Conservation (phyloP, 768 basidiomycete genomes). For the Mycena indigotica region DNA sequence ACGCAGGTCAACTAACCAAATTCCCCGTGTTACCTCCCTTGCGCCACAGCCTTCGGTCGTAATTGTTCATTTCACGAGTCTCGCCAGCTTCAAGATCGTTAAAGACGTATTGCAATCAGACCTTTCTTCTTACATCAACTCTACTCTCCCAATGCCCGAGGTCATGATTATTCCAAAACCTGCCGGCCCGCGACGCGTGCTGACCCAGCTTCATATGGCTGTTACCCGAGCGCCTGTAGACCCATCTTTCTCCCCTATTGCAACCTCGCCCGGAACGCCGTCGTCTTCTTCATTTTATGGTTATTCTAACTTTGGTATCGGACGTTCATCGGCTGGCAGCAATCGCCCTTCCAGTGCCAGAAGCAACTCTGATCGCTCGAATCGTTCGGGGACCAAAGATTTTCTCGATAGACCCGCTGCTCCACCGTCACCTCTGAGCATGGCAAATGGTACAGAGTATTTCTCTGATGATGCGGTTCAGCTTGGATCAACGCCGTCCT, state of each 20-base stretch:
- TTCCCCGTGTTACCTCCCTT: constrained; percentile 53
- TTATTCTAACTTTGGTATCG: constrained; percentile 26
- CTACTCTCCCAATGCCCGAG: constrained; percentile 66
- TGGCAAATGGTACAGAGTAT: constrained; percentile 76
- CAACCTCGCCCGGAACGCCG: constrained; percentile 85
- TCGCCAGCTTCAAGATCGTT: constrained; percentile 85
- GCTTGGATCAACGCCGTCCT: constrained; percentile 75
- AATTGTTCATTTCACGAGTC: constrained; percentile 88
- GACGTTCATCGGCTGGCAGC: constrained; percentile 41
- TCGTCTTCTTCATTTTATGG: constrained; percentile 46
- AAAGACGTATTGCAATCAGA: constrained; percentile 82
- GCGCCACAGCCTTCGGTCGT: constrained; percentile 42
- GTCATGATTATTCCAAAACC: constrained; percentile 98
- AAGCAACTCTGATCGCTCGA: constrained; percentile 62
- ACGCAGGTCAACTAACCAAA: constrained; percentile 79
- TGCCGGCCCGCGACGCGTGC: constrained; percentile 88
- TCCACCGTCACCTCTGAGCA: constrained; percentile 72
- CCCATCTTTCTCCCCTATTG: constrained; percentile 91
- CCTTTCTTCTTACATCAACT: constrained; percentile 47
- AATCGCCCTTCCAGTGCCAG: constrained; percentile 55
- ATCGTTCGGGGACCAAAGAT: constrained; percentile 55
- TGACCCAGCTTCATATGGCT: constrained; percentile 91
- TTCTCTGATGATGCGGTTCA: constrained; percentile 70
- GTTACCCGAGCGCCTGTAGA: constrained; percentile 85
- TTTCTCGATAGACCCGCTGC: constrained; percentile 40